Conservation (phyloP, 495 filamentous ascomycete genomes). For the Entonaema liquescens region DNA sequence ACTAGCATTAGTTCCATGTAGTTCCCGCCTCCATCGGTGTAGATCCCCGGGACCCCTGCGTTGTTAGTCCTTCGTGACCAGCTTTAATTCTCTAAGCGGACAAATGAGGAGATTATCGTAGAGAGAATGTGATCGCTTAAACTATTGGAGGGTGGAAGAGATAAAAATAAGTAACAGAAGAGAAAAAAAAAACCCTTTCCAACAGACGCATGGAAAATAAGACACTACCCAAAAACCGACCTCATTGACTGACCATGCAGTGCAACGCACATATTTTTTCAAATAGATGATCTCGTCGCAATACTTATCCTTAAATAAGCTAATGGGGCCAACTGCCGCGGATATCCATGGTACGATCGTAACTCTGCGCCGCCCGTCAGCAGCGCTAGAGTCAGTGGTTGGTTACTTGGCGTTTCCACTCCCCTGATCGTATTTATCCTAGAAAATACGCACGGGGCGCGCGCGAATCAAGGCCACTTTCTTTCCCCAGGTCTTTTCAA, state of each 20-base stretch:
- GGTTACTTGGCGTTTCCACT: constrained; percentile 12
- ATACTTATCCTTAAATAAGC: constrained; percentile 17
- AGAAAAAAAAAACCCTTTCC: background rate
- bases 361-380: constrained; percentile 33
- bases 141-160: background rate
- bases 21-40: constrained; percentile 30
- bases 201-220: background rate
- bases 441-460: constrained; percentile 28
- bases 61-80: constrained; percentile 8
- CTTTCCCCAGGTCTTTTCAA: constrained; percentile 20
- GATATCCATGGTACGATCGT: constrained; percentile 28
- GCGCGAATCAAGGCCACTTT: constrained; percentile 27
- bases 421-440: constrained; percentile 26
- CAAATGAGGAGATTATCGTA: constrained; percentile 6
- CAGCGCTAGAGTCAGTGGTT: constrained; percentile 15
- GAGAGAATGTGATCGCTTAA: background rate
- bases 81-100: background rate
- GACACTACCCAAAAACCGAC: background rate
- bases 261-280: background rate
- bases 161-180: constrained; percentile 1
- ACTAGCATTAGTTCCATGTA: constrained; percentile 35
- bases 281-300: background rate
- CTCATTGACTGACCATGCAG: background rate
- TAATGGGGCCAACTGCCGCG: constrained; percentile 34
- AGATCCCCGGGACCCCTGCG: constrained; percentile 34